Evolutionary conservation across 2,329 filamentous ascomycete species (phyloP), one percentile per base, ranked within the genome.

Genomic region (Arthrobotrys pseudoclavata): DNA sequence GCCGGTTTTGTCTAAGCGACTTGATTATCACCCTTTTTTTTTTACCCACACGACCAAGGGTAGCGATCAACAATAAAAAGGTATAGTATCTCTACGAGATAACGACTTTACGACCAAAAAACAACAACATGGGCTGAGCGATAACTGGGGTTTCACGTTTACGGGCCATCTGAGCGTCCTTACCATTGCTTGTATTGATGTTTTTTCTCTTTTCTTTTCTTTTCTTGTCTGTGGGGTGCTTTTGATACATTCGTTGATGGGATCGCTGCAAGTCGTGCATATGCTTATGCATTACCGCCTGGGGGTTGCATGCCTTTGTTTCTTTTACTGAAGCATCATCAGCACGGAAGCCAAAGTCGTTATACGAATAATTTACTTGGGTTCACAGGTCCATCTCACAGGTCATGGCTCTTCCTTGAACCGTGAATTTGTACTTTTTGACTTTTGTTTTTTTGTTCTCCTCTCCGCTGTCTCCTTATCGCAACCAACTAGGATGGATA

Each of bases 61-160:
- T 45, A 29, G 29, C 12, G 12, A 53, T 47, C 18, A 24, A 48
- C 15, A 62, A 48, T 24, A 18, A 61, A 47, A 76, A 76, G 66
- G 72, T 70, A 76, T 40, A 76, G 66, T 69, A 76, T 76, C 42
- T 60, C 48, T 48, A 76, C 61, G 72, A 76, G 50, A 64, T 66
- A 55, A 76, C 67, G 72, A 76, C 64, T 55, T 76, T 61, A 76
- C 66, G 72, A 76, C 40, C 52, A 70, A 76, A 69, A 69, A 68
- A n/a, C n/a, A 60, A 70, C 61, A 64, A 67, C 22, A 70, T 70
- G 29, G 57, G 66, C 67, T 67, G 72, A 76, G 72, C 72, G 53
- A 76, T 40, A 48, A 53, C 48, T 53, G 48, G 57, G 26, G 34
- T 69, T 68, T 60, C 24, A 60, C 53, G 45, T 47, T 52, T 55